Conservation (phyloP, 164 flowering plant species). For the Annona cherimola region DNA sequence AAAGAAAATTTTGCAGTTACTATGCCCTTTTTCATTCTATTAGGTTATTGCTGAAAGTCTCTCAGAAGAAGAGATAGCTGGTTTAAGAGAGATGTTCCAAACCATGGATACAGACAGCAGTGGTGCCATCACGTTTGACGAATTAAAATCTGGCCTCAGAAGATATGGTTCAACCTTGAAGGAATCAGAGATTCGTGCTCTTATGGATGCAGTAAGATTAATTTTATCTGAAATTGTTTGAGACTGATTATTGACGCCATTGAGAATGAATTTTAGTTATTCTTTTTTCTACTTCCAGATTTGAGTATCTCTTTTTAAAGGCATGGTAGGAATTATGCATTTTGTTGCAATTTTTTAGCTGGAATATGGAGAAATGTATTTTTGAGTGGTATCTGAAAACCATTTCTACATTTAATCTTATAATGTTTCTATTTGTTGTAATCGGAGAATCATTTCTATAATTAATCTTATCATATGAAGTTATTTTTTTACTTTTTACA, state of each 20-base stretch:
- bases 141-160: conserved; percentile 85
- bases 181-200: conserved; percentile 87
- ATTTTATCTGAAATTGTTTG: background rate
- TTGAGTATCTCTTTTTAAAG: background rate
- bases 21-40: background rate
- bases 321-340: background rate
- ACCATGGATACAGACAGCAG: conserved; percentile 96
- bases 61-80: conserved; percentile 97
- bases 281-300: background rate
- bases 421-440: no score
- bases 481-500: no score
- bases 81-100: conserved; percentile 82
- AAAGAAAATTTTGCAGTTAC: background rate
- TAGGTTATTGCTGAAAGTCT: conserved; percentile 98
- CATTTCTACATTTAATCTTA: background rate
- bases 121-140: conserved; percentile 96
- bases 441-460: no score
- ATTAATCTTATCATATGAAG: no score
- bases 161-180: conserved; percentile 92
- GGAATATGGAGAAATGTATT: no score
- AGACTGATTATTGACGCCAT: background rate
- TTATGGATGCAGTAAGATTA: conserved; percentile 83
- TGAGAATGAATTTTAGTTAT: background rate
- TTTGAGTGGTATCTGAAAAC: background rate
- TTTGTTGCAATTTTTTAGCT: background rate